Base-by-base conservation (phyloP, 2,329 filamentous ascomycete genomes). In the Diaporthe capsici region DNA sequence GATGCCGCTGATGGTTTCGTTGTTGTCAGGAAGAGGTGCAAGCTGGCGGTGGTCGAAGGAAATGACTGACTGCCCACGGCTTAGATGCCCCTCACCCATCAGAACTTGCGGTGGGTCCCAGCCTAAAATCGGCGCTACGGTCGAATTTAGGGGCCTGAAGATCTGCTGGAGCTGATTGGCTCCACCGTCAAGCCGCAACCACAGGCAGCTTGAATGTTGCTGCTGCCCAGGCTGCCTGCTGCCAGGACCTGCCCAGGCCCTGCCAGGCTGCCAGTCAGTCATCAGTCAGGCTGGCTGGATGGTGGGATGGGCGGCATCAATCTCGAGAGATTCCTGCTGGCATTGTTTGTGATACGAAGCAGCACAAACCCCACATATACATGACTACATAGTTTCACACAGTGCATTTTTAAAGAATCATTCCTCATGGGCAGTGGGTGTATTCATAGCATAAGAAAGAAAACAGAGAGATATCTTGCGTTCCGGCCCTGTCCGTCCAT, bases 51-150 rank as follows among this genome's bases (percentile, higher is more conserved):
- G 42, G 51, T 53, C 31, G 34, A 60, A 61, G 44, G 71, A 55
- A 74, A 73, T 71, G 72, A 60, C 61, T 71, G 58, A 34, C 42
- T 65, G 61, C 61, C 55, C 55, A 76, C 53, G 71, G 22, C 58
- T 53, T 34, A 57, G 51, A 63, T 73, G 75, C 75, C 75, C 75
- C 75, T 76, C 75, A 73, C 63, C 63, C 60, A 72, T 73, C 75
- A 76, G 75, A 76, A 60, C 73, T 74, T 76, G 75, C 73, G 55
- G 75, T 73, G 71, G 67, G 61, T 76, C 75, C 74, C 47, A 65
- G 58, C 49, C 71, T 55, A 55, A 55, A 73, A 39, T 65, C 58
- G 49, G 71, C 47, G 58, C 71, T 57, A 72, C 44, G 71, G 34
- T 72, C 44, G 44, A 58, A 72, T 49, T 22, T 72, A 58, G 51